phyloP scores from a whole-genome alignment of 305 asterid species.

The Fraxinus sp. region DNA sequence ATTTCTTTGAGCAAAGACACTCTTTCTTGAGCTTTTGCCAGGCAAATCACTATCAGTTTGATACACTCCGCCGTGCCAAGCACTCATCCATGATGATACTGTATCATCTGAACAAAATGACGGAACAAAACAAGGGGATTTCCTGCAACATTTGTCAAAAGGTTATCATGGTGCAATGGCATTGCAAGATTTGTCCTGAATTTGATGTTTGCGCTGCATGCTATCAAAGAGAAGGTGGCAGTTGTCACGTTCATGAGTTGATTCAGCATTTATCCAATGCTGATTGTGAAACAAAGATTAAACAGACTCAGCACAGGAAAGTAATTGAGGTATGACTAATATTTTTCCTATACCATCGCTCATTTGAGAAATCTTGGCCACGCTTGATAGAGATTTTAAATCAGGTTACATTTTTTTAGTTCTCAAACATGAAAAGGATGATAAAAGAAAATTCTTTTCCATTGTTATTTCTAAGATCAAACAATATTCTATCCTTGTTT shows the following conservation, averaged over 20 bases:
- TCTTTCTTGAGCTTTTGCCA: slow-evolving; percentile 67
- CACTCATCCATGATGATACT: slow-evolving; percentile 84
- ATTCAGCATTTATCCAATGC: slow-evolving; percentile 12
- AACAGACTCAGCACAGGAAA: slow-evolving; percentile 27
- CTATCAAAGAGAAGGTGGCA: slow-evolving; percentile 33
- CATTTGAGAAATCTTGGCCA: neutral
- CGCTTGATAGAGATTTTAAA: neutral
- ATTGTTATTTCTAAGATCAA: neutral
- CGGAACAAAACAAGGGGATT: slow-evolving; percentile 23
- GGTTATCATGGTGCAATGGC: slow-evolving; percentile 35
- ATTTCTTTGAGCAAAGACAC: slow-evolving; percentile 49
- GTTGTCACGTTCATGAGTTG: slow-evolving; percentile 33
- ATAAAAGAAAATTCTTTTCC: neutral
- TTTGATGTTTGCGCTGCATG: slow-evolving; percentile 41
- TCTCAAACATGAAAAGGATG: neutral
- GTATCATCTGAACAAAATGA: slow-evolving; percentile 50
- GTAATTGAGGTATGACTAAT: slow-evolving; percentile 23
- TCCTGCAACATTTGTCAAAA: slow-evolving; percentile 40
- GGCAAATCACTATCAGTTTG: slow-evolving; percentile 58
- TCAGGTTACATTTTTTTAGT: neutral
- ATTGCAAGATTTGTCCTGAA: slow-evolving; percentile 39
- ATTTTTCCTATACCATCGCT: slow-evolving; percentile 11
- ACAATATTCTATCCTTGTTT: neutral
- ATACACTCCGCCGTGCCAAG: slow-evolving; percentile 69
- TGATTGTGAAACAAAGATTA: slow-evolving; percentile 19